A percentile compares a stretch with the other conserved stretches of the same genome.
These are phyloP conservation scores for Malus sylvestris DNA, from an alignment of 306 rosid genomes.

Conservation along the genomic window DNA sequence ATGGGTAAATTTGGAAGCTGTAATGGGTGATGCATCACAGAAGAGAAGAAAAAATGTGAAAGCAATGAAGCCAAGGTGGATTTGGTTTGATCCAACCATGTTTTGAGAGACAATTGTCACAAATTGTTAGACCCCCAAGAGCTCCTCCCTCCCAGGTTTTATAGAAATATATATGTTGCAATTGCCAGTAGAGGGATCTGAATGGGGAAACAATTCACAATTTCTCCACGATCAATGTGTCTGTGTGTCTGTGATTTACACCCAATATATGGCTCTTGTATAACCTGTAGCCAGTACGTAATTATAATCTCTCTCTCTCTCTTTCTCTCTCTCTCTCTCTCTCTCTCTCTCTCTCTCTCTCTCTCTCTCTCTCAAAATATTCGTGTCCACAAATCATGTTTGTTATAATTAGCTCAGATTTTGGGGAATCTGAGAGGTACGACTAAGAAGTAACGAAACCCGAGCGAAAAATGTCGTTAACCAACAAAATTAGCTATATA, in stretches of 20 bases:
- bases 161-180: not conserved
- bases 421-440: not conserved
- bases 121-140: not conserved
- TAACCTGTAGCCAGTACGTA: too few species aligned
- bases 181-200: not conserved
- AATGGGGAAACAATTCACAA: not conserved
- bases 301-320: too few species aligned
- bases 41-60: not conserved
- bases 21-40: not conserved
- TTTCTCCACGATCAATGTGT: not conserved
- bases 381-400: not conserved
- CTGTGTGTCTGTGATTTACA: too few species aligned
- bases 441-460: not conserved
- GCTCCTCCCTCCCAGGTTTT: not conserved
- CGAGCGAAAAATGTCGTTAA: not conserved
- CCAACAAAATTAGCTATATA: not conserved
- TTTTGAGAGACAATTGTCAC: not conserved
- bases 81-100: constrained; percentile 2
- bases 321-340: too few species aligned
- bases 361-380: too few species aligned
- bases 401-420: not conserved
- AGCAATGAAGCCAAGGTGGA: not conserved
- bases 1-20: not conserved
- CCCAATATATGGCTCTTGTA: too few species aligned
- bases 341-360: too few species aligned